These are phyloP conservation scores for Entomortierella parvispora DNA, from an alignment of 192 early-diverging fungal genomes.

Conservation along the genomic window DNA sequence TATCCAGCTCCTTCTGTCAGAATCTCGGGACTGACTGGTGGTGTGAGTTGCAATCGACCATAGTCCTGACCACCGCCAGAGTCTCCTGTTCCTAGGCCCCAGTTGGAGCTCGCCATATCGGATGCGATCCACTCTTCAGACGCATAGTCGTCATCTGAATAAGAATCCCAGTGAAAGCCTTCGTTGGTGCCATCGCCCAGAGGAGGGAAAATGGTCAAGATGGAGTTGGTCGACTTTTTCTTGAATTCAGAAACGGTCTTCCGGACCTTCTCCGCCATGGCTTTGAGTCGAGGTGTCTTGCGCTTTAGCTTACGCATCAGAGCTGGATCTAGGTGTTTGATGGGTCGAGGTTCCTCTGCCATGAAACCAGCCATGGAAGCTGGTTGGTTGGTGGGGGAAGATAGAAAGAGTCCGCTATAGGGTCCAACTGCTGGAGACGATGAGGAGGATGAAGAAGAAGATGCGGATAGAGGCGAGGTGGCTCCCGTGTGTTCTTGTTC, in stretches of 20 bases:
- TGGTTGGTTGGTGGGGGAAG: neutral
- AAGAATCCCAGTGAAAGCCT: constrained; percentile 40
- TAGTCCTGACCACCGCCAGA: too few relatives aligned
- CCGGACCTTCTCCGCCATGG: constrained; percentile 39
- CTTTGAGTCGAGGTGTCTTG: constrained; percentile 32
- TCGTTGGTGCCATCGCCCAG: constrained; percentile 49
- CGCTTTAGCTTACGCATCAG: constrained; percentile 36
- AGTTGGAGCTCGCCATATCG: constrained; percentile 16
- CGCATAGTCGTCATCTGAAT: constrained; percentile 35
- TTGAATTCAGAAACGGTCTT: constrained; percentile 34
- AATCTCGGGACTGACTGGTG: constrained; percentile 11
- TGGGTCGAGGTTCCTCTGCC: constrained; percentile 26
- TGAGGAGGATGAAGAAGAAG: too few relatives aligned
- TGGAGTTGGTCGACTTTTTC: constrained; percentile 16
- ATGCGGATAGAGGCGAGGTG: too few relatives aligned
- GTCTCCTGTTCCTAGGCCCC: neutral
- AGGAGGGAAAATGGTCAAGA: constrained; percentile 41
- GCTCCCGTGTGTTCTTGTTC: too few relatives aligned
- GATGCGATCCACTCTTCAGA: constrained; percentile 20
- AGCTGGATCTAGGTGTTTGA: constrained; percentile 35
- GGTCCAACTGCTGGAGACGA: too few relatives aligned
- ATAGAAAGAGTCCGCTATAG: too few relatives aligned
- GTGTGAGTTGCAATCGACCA: too few relatives aligned
- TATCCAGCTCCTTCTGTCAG: constrained; percentile 1
- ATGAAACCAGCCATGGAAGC: constrained; percentile 14